Base-by-base conservation (phyloP, 495 filamentous ascomycete species). In the Xanthoparmelia taractica region DNA sequence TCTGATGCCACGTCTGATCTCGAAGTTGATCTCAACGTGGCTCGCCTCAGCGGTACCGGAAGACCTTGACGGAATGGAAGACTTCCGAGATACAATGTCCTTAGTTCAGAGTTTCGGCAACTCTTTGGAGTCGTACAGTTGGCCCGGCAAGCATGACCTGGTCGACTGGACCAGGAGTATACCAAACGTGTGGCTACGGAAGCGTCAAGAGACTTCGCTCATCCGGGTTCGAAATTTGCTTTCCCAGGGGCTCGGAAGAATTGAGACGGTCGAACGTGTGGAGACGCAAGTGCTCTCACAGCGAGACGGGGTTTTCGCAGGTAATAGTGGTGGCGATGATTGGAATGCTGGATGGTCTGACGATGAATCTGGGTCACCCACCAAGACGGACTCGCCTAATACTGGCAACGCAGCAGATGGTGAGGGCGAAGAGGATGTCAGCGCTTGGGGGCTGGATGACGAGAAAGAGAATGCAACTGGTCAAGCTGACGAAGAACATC, bases 101-200 rank as follows among this genome's bases (percentile, higher is more conserved):
- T 71, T 77, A 57, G 83, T 90, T 12, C 73, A 79, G 41, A 70
- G 79, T 11, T 90, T 97, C 66, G 86, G 85, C 41, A 73, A 76
- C 12, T 78, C 73, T 4, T 73, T 97, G 17, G 82, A 85, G 52
- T 73, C 74, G 1, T 75, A 88, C 17, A 78, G 81, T 0, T 91
- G 89, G 84, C 79, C 80, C 33, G 89, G 88, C 25, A 80, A 87
- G 29, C 80, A 84, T 62, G 82, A 85, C 25, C 73, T 97, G 60
- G 77, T 84, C 13, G 86, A 90, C 47, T 98, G 94, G 94, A 84
- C 87, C 0, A 84, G 87, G 37, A 84, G 85, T 57, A 88, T 87
- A 10, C 87, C 93, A 8, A 82, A 82, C 29, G 81, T 91, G 17
- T 98, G 94, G 94, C 78, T 97, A 27, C 82, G 84, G n/a, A 92